Percentiles rank a stretch among this genome's conserved stretches.
Conservation (phyloP, 2,329 filamentous ascomycete species). For the Fusarium torreyae region DNA sequence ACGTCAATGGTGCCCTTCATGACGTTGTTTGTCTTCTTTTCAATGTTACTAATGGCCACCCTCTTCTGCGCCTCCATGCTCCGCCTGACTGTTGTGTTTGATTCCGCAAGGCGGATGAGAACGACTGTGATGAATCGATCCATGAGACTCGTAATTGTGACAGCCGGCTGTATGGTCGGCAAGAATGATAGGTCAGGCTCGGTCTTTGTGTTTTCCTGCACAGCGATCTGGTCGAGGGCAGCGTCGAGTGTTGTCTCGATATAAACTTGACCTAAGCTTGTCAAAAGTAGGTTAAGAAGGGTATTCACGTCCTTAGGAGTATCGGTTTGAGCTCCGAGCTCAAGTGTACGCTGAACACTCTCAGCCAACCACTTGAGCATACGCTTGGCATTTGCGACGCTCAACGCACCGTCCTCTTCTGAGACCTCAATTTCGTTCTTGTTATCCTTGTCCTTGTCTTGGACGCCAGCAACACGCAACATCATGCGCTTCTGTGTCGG, state of each 20-base stretch:
- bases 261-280: constrained; percentile 89
- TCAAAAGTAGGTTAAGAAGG: constrained; percentile 85
- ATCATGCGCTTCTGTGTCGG: constrained; percentile 92
- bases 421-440: constrained; percentile 91
- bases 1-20: constrained; percentile 74
- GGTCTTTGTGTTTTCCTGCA: constrained; percentile 83
- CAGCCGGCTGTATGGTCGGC: constrained; percentile 81
- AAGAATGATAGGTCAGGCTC: constrained; percentile 93
- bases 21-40: constrained; percentile 82
- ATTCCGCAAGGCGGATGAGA: constrained; percentile 88
- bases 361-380: constrained; percentile 99
- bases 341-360: constrained; percentile 89
- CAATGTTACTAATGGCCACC: constrained; percentile 80
- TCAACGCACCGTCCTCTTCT: constrained; percentile 89
- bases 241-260: constrained; percentile 78
- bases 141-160: constrained; percentile 93
- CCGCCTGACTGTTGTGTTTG: constrained; percentile 89
- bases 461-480: constrained; percentile 87
- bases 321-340: constrained; percentile 88
- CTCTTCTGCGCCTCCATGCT: constrained; percentile 90
- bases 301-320: constrained; percentile 94
- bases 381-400: constrained; percentile 89
- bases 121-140: constrained; percentile 92
- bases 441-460: constrained; percentile 79
- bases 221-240: constrained; percentile 78